Conservation (phyloP, 2,329 filamentous ascomycete genomes). For the Xenoacremonium recifei region DNA sequence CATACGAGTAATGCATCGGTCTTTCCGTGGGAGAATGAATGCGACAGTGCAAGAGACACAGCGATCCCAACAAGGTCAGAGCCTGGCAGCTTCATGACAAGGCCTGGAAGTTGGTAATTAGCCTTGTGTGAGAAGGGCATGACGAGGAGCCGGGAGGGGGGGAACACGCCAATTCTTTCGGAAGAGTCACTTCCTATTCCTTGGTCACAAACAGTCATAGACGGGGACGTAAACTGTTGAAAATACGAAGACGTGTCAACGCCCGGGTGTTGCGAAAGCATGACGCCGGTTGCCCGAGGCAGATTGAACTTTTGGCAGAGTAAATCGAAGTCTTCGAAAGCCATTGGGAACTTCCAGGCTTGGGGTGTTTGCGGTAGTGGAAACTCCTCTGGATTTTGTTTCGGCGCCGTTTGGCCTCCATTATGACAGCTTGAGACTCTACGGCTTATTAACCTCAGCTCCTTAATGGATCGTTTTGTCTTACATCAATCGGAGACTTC, state of each 20-base stretch:
- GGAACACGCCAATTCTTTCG: not conserved
- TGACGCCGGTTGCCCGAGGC: not conserved
- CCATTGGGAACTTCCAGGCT: not conserved
- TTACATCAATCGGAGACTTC: not conserved
- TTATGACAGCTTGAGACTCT: not conserved
- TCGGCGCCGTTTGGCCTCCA: not conserved
- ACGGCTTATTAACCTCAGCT: not conserved
- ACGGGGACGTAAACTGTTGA: not conserved
- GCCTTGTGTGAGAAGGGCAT: not conserved
- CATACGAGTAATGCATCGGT: not conserved
- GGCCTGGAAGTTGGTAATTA: not conserved
- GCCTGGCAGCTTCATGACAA: not conserved
- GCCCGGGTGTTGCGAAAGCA: not conserved
- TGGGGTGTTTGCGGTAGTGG: not conserved
- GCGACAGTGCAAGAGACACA: not conserved
- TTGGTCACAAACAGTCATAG: not conserved
- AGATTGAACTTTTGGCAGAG: not conserved
- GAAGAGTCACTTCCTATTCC: not conserved
- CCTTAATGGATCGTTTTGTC: not conserved
- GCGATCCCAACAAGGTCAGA: not conserved
- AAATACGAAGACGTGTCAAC: not conserved
- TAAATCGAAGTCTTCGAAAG: not conserved
- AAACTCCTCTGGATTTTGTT: not conserved
- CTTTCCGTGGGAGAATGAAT: not conserved
- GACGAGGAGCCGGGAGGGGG: not conserved